Evolutionary conservation across 2,329 filamentous ascomycete genomes (phyloP).

Genomic region (Exserohilum rostratum): DNA sequence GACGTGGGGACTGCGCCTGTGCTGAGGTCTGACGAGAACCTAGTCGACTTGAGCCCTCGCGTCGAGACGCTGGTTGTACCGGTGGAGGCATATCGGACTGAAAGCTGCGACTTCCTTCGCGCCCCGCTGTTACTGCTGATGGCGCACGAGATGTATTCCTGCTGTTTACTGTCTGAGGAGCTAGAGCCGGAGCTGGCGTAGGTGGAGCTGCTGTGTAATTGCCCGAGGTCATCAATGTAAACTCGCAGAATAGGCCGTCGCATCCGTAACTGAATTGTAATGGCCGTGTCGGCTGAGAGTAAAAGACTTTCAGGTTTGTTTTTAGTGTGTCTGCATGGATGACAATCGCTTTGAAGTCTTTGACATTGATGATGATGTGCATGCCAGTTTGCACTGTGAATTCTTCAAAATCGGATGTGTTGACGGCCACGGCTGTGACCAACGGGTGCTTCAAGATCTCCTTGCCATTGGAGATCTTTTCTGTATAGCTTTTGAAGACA

Average conservation of each 20-base stretch:
- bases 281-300: slow-evolving; percentile 73
- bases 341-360: slow-evolving; percentile 81
- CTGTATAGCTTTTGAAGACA: slow-evolving; percentile 81
- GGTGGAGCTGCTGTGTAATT: slow-evolving; percentile 57
- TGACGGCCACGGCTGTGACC: slow-evolving; percentile 78
- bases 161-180: slow-evolving; percentile 27
- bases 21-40: slow-evolving; percentile 36
- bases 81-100: slow-evolving; percentile 53
- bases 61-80: slow-evolving; percentile 39
- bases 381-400: slow-evolving; percentile 76
- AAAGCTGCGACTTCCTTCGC: slow-evolving; percentile 27
- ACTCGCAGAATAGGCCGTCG: slow-evolving; percentile 74
- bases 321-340: slow-evolving; percentile 74
- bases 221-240: slow-evolving; percentile 82
- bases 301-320: slow-evolving; percentile 69
- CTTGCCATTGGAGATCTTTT: slow-evolving; percentile 74
- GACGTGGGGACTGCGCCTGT: slow-evolving; percentile 47
- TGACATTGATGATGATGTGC: slow-evolving; percentile 81
- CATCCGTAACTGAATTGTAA: slow-evolving; percentile 74
- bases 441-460: slow-evolving; percentile 80
- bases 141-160: slow-evolving; percentile 40
- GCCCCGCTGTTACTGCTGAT: slow-evolving; percentile 27
- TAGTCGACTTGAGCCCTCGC: slow-evolving; percentile 34
- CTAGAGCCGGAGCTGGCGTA: slow-evolving; percentile 19
- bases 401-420: slow-evolving; percentile 76